phyloP scores from a whole-genome alignment of 1,284 basidiomycete genomes.

The Moesziomyces parantarcticus region DNA sequence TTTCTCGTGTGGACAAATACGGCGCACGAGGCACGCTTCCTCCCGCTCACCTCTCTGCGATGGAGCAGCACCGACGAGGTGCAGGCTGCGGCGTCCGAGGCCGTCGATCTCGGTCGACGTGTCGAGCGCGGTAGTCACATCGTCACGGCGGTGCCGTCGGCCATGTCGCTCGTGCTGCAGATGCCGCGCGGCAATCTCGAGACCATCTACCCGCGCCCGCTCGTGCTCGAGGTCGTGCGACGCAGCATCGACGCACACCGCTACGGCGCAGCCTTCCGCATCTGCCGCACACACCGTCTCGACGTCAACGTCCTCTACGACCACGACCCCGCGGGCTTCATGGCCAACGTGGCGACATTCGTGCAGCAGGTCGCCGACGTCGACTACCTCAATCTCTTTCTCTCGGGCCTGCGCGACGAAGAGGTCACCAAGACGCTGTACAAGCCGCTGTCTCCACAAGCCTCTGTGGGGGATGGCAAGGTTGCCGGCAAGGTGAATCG shows the following conservation, averaged over 20 bases:
- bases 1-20: conserved; percentile 89
- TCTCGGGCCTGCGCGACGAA: conserved; percentile 76
- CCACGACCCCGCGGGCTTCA: conserved; percentile 78
- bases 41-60: conserved; percentile 71
- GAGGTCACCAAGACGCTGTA: conserved; percentile 69
- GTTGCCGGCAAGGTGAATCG: conserved; percentile 72
- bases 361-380: conserved; percentile 87
- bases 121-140: conserved; percentile 65
- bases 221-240: conserved; percentile 77
- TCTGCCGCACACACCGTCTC: conserved; percentile 91
- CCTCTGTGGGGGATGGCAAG: conserved; percentile 65
- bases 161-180: conserved; percentile 84
- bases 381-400: conserved; percentile 92
- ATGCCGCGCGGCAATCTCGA: conserved; percentile 98
- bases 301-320: conserved; percentile 90
- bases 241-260: conserved; percentile 61
- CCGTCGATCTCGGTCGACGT: conserved; percentile 52
- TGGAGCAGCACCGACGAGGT: conserved; percentile 12
- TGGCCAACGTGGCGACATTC: conserved; percentile 72
- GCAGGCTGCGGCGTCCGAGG: conserved; percentile 16
- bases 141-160: conserved; percentile 64
- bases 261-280: conserved; percentile 86
- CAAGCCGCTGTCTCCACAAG: conserved; percentile 43
- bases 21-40: conserved; percentile 83
- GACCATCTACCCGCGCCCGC: conserved; percentile 89